These are phyloP conservation scores for Neurospora sp. DNA, from an alignment of 2,329 filamentous ascomycete species.

Conservation along the genomic window DNA sequence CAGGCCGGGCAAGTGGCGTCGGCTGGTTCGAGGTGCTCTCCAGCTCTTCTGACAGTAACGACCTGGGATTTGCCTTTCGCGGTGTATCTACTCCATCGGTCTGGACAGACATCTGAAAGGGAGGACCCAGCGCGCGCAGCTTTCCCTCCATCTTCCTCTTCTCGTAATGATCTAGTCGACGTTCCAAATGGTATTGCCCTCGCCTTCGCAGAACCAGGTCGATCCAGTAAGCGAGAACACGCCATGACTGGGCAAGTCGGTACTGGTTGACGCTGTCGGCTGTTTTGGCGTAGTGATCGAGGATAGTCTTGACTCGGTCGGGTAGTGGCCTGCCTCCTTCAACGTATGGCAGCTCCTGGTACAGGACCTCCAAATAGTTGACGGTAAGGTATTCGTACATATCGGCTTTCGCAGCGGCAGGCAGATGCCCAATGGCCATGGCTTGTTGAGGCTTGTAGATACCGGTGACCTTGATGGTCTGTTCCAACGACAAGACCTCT, in stretches of 20 bases:
- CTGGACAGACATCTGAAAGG: slow-evolving; percentile 19
- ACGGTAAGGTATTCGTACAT: slow-evolving; percentile 47
- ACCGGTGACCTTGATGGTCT: slow-evolving; percentile 47
- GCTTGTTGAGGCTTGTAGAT: slow-evolving; percentile 49
- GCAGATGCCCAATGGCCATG: slow-evolving; percentile 51
- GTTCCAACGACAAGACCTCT: slow-evolving; percentile 42
- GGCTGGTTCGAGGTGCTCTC: slow-evolving; percentile 54
- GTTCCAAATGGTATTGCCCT: slow-evolving; percentile 46
- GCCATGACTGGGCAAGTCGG: slow-evolving; percentile 55
- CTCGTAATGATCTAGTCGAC: slow-evolving; percentile 26
- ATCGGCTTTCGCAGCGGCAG: slow-evolving; percentile 38
- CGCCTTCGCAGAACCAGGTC: slow-evolving; percentile 42
- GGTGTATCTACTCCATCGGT: slow-evolving; percentile 28
- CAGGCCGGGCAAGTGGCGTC: slow-evolving; percentile 47
- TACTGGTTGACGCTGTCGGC: slow-evolving; percentile 47
- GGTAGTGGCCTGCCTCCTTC: slow-evolving; percentile 29
- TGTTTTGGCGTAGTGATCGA: slow-evolving; percentile 47
- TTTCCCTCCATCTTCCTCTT: slow-evolving; percentile 22
- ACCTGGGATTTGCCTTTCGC: slow-evolving; percentile 28
- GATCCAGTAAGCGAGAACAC: slow-evolving; percentile 47
- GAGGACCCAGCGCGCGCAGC: slow-evolving; percentile 15
- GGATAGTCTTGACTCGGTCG: slow-evolving; percentile 37
- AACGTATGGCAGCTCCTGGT: slow-evolving; percentile 35
- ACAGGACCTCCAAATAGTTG: slow-evolving; percentile 45
- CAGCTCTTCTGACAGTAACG: slow-evolving; percentile 43